Percentiles rank a stretch among this genome's conserved stretches.
Evolutionary conservation across 768 basidiomycete genomes (phyloP).

Genomic region (Pleurotus pulmonarius): DNA sequence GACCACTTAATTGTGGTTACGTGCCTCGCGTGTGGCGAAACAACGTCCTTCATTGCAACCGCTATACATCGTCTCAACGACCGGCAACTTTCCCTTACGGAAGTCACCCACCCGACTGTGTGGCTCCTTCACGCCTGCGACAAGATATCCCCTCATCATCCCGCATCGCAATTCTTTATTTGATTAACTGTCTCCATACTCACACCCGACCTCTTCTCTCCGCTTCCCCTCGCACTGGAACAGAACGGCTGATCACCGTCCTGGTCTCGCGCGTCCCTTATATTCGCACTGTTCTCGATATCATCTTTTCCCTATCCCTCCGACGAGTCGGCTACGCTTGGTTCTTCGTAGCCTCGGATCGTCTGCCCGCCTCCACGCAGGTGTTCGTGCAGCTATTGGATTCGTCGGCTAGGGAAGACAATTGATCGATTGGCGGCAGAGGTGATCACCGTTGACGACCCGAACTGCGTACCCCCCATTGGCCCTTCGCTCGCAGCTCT

Average conservation of each 20-base stretch:
- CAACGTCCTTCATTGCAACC: slow-evolving; percentile 52
- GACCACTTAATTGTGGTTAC: slow-evolving; percentile 82
- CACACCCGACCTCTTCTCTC: slow-evolving; percentile 13
- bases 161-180: slow-evolving; percentile 41
- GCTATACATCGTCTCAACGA: slow-evolving; percentile 9
- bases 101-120: slow-evolving; percentile 2
- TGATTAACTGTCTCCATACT: slow-evolving; percentile 39
- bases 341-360: slow-evolving; percentile 10
- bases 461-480: no score
- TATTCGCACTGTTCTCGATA: slow-evolving; percentile 16
- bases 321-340: slow-evolving; percentile 11
- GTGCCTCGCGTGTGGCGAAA: slow-evolving; percentile 76
- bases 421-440: slow-evolving; percentile 19
- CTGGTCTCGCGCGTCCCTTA: slow-evolving; percentile 15
- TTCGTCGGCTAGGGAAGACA: slow-evolving; percentile 21
- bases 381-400: slow-evolving; percentile 3
- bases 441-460: slow-evolving; percentile 10
- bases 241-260: slow-evolving; percentile 46
- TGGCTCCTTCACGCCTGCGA: slow-evolving; percentile 1
- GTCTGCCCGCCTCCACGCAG: slow-evolving; percentile 4
- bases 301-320: slow-evolving; percentile 8
- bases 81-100: slow-evolving; percentile 1
- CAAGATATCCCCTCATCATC: slow-evolving; percentile 14
- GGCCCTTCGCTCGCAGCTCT: slow-evolving; percentile 15
- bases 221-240: slow-evolving; percentile 14